phyloP scores from a whole-genome alignment of 2,329 filamentous ascomycete genomes.

The Talaromyces verruculosus region DNA sequence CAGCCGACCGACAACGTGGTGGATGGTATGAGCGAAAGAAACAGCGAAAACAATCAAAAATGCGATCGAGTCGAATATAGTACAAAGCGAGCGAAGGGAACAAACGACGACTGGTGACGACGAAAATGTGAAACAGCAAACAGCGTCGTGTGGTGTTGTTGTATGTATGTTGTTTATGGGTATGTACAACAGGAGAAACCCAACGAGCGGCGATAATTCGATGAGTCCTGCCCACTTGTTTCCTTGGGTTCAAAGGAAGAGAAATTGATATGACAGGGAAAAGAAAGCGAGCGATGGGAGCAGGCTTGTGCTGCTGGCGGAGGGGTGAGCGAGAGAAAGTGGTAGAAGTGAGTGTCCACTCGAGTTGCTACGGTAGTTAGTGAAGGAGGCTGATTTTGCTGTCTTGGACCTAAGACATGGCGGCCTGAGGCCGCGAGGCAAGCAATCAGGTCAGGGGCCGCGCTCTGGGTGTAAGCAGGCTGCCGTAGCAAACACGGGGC shows the following conservation, averaged over 20 bases:
- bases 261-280: not conserved
- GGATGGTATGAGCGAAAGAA: not conserved
- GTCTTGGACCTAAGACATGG: not conserved
- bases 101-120: not conserved
- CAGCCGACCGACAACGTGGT: not conserved
- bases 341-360: not conserved
- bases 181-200: conserved; percentile 9
- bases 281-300: conserved; percentile 13
- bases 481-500: not conserved
- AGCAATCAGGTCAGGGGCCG: not conserved
- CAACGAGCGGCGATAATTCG: conserved; percentile 10
- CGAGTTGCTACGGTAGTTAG: conserved; percentile 2
- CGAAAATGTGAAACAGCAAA: not conserved
- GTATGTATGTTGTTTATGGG: conserved; percentile 2
- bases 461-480: not conserved
- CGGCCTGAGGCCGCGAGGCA: not conserved
- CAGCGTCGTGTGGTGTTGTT: not conserved
- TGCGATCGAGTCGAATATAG: not conserved
- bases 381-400: conserved; percentile 4
- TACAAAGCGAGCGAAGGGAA: conserved; percentile 2
- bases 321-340: not conserved
- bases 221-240: conserved; percentile 5
- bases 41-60: not conserved
- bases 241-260: not conserved
- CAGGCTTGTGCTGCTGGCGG: conserved; percentile 8